These are phyloP conservation scores for Didymella exigua DNA, from an alignment of 2,329 filamentous ascomycete genomes.

Conservation along the genomic window DNA sequence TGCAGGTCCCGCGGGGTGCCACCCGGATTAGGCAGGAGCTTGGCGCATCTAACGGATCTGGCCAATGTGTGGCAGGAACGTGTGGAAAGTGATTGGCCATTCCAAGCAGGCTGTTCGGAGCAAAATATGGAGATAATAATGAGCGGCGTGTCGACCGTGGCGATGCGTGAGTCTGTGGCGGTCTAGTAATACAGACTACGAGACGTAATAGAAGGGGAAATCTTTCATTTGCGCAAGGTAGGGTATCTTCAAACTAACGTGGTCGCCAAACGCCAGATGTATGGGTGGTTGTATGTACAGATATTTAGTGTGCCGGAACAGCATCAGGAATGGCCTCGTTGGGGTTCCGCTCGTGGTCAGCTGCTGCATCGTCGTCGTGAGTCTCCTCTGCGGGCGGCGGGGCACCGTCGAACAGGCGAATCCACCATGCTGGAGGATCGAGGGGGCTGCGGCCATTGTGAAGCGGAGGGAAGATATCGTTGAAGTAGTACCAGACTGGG, in stretches of 20 bases:
- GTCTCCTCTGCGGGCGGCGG: slow-evolving; percentile 31
- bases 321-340: slow-evolving; percentile 20
- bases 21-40: slow-evolving; percentile 37
- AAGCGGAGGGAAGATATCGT: slow-evolving; percentile 91
- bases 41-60: slow-evolving; percentile 1
- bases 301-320: slow-evolving; percentile 20
- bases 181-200: background rate
- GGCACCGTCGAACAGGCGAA: slow-evolving; percentile 72
- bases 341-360: slow-evolving; percentile 12
- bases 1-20: slow-evolving; percentile 29
- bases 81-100: slow-evolving; percentile 13
- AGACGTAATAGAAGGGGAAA: background rate
- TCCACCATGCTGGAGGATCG: slow-evolving; percentile 90
- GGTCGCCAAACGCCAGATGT: slow-evolving; percentile 30
- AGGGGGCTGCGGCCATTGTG: slow-evolving; percentile 84
- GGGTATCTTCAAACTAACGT: slow-evolving; percentile 37
- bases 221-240: slow-evolving; percentile 18
- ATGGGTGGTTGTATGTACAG: slow-evolving; percentile 16
- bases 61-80: slow-evolving; percentile 16
- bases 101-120: slow-evolving; percentile 11
- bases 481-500: slow-evolving; percentile 93
- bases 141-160: slow-evolving; percentile 1
- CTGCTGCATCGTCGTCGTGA: slow-evolving; percentile 16
- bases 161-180: background rate
- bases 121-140: slow-evolving; percentile 20